Evolutionary conservation across 176 grass and related monocot species (phyloP).

Genomic region (Aegilops sharonensis): DNA sequence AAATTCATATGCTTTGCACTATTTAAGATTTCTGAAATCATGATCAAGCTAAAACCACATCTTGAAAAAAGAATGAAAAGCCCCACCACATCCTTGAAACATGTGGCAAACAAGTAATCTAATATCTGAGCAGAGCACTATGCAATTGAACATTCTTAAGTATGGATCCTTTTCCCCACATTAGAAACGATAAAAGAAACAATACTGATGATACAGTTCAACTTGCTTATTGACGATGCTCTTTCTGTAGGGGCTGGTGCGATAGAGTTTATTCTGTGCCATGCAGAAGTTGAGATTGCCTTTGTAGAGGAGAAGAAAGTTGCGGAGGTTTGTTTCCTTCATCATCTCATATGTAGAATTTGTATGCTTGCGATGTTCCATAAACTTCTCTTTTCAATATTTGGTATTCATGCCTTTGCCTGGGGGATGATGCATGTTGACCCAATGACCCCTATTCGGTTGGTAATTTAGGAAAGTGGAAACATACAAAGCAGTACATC

Average conservation of each 20-base stretch:
- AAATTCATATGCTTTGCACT: background rate
- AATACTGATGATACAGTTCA: background rate
- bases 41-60: background rate
- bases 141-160: background rate
- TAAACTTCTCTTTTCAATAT: background rate
- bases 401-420: slow-evolving; percentile 11
- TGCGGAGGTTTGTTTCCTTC: slow-evolving; percentile 47
- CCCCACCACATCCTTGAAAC: background rate
- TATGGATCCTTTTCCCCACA: background rate
- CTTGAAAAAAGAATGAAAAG: slow-evolving; percentile 12
- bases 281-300: slow-evolving; percentile 86
- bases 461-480: background rate
- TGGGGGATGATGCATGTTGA: background rate
- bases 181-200: background rate
- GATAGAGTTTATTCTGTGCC: slow-evolving; percentile 86
- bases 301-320: slow-evolving; percentile 83
- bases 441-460: slow-evolving; percentile 1
- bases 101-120: slow-evolving; percentile 10
- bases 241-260: slow-evolving; percentile 68
- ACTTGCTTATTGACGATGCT: slow-evolving; percentile 16
- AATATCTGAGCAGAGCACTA: slow-evolving; percentile 15
- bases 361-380: slow-evolving; percentile 6
- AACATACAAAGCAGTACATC: background rate
- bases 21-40: background rate
- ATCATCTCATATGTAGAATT: slow-evolving; percentile 4